Conservation (phyloP, 2,329 filamentous ascomycete genomes). For the Neonectria ditissima region DNA sequence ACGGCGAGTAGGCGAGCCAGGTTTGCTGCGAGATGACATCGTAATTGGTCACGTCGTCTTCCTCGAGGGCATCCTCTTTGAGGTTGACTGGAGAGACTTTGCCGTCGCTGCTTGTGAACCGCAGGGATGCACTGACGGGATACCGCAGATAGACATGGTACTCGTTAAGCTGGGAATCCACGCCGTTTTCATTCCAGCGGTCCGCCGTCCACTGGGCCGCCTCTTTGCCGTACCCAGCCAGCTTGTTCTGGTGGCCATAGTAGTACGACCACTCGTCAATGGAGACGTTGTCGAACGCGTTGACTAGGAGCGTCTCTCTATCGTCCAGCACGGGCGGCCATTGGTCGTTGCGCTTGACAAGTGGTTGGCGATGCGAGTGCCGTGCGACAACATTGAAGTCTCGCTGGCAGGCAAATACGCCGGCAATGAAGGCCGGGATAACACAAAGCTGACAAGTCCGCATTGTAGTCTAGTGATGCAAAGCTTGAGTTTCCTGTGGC, state of each 20-base stretch:
- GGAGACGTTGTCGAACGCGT: conserved; percentile 53
- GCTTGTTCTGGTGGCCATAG: conserved; percentile 54
- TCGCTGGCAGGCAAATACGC: conserved; percentile 46
- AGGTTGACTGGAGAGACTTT: conserved; percentile 73
- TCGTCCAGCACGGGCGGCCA: conserved; percentile 52
- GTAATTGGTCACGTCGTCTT: conserved; percentile 80
- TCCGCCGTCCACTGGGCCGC: conserved; percentile 55
- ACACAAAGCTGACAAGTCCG: conserved; percentile 31
- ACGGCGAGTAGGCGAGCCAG: conserved; percentile 87
- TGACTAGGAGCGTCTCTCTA: conserved; percentile 50
- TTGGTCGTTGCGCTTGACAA: conserved; percentile 48
- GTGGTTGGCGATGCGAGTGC: conserved; percentile 49
- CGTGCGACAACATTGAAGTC: conserved; percentile 44
- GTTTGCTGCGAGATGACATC: conserved; percentile 74
- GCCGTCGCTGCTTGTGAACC: conserved; percentile 51
- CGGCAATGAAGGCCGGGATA: conserved; percentile 36
- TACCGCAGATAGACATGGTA: conserved; percentile 73
- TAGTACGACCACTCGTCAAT: conserved; percentile 55
- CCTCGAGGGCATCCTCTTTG: conserved; percentile 77
- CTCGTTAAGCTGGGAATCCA: conserved; percentile 52
- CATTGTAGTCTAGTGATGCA: conserved; percentile 25
- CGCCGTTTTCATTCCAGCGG: conserved; percentile 51
- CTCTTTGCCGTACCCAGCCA: conserved; percentile 52
- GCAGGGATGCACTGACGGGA: conserved; percentile 66
- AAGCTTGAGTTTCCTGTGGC: not conserved